A percentile compares a stretch with the other conserved stretches of the same genome.
These are phyloP conservation scores for Millerago galiae DNA, from an alignment of 805 yeast genomes.

Conservation along the genomic window DNA sequence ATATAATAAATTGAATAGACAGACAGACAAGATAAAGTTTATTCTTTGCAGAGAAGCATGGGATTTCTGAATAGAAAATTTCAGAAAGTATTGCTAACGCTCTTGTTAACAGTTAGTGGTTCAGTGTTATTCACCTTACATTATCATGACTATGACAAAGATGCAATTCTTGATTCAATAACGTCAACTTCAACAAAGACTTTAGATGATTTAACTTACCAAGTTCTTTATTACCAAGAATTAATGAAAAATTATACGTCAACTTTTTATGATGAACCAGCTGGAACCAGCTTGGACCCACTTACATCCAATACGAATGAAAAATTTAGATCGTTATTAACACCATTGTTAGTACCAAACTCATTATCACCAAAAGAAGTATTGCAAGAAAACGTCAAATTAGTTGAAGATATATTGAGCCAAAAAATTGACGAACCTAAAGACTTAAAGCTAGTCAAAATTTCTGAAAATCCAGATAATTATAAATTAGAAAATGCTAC, in stretches of 20 bases:
- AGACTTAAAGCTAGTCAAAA: conserved; percentile 12
- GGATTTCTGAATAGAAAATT: conserved; percentile 10
- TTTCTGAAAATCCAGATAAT: conserved; percentile 3
- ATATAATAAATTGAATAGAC: too few relatives aligned
- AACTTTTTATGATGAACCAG: conserved; percentile 12
- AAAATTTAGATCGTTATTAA: conserved; percentile 9
- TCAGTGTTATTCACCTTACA: conserved; percentile 2
- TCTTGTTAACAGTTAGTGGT: not conserved
- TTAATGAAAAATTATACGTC: conserved; percentile 18
- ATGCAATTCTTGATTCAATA: conserved; percentile 1
- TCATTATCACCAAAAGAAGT: conserved; percentile 10
- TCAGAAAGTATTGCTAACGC: conserved; percentile 9
- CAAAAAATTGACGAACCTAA: conserved; percentile 25
- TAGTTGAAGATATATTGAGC: conserved; percentile 4
- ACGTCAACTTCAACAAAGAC: conserved; percentile 1
- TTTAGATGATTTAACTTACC: conserved; percentile 8
- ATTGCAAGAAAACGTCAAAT: conserved; percentile 9
- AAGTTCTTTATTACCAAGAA: conserved; percentile 15
- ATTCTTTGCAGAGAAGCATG: not conserved
- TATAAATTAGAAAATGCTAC: conserved; percentile 61
- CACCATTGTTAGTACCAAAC: conserved; percentile 10
- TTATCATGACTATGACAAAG: conserved; percentile 11
- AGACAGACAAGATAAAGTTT: too few relatives aligned
- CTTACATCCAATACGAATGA: not conserved
- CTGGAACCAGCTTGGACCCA: too few relatives aligned